Conservation (phyloP, 1,284 basidiomycete genomes). For the Cronartium ribicola region DNA sequence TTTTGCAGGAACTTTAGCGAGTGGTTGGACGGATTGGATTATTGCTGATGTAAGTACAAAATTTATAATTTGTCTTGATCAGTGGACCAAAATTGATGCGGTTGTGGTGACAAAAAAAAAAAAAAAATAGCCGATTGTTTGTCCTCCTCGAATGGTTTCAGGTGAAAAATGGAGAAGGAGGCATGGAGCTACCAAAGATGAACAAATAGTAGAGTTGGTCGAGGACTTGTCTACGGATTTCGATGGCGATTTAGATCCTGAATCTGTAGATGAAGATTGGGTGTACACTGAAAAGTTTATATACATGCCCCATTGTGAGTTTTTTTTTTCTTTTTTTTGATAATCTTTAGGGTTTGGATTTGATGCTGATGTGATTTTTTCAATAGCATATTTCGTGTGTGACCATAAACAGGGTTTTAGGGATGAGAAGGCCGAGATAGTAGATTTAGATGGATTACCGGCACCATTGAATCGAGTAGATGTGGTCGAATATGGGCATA, state of each 20-base stretch:
- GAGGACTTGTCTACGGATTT: constrained; percentile 50
- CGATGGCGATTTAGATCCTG: constrained; percentile 59
- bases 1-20: constrained; percentile 60
- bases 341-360: not conserved
- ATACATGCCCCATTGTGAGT: constrained; percentile 48
- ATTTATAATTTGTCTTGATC: too few species aligned
- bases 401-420: constrained; percentile 61
- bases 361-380: constrained; percentile 11
- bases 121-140: constrained; percentile 53
- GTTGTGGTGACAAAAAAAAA: not conserved
- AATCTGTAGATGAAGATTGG: constrained; percentile 56
- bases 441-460: constrained; percentile 39
- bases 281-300: constrained; percentile 57
- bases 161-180: constrained; percentile 53
- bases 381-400: constrained; percentile 60
- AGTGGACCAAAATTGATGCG: not conserved
- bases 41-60: constrained; percentile 50
- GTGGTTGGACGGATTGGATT: constrained; percentile 64
- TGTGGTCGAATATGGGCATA: constrained; percentile 42
- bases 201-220: constrained; percentile 41
- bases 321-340: constrained; percentile 35
- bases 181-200: constrained; percentile 28
- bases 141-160: constrained; percentile 56
- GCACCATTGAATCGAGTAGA: constrained; percentile 23
- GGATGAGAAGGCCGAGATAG: constrained; percentile 28